Conservation (phyloP, 1,284 basidiomycete species). For the Boletus albobrunnescens region DNA sequence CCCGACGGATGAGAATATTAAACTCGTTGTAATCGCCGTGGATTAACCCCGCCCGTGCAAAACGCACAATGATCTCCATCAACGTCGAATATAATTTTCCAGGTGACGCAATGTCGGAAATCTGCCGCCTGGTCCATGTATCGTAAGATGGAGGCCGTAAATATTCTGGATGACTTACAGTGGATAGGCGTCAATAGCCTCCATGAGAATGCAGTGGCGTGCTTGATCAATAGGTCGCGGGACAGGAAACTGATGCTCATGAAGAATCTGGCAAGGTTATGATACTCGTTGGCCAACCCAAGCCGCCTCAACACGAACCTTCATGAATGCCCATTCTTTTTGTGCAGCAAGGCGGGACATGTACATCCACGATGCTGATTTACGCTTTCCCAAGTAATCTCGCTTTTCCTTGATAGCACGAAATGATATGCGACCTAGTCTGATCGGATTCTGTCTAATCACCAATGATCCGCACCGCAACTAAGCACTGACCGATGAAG, state of each 20-base stretch:
- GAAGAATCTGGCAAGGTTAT: constrained; percentile 64
- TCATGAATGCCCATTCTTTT: constrained; percentile 99
- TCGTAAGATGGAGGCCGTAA: not conserved
- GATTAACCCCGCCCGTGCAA: constrained; percentile 90
- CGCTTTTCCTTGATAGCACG: constrained; percentile 95
- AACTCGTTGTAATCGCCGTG: constrained; percentile 99
- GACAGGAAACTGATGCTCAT: constrained; percentile 92
- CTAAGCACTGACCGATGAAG: constrained; percentile 68
- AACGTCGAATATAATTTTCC: constrained; percentile 88
- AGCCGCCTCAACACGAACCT: constrained; percentile 56
- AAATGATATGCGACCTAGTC: constrained; percentile 94
- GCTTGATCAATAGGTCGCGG: constrained; percentile 93
- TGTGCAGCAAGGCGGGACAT: constrained; percentile 95
- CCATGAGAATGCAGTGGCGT: constrained; percentile 94
- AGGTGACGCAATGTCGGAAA: constrained; percentile 78
- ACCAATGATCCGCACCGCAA: not conserved
- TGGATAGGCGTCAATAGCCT: constrained; percentile 93
- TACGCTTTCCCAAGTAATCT: constrained; percentile 94
- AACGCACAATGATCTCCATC: constrained; percentile 95
- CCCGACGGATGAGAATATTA: constrained; percentile 89
- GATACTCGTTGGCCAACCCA: not conserved
- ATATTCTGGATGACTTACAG: constrained; percentile 50
- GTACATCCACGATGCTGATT: constrained; percentile 99
- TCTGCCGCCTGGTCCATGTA: constrained; percentile 69
- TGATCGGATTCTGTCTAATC: constrained; percentile 33